phyloP scores from a whole-genome alignment of 2,329 filamentous ascomycete species.

The Volutella citrinella region DNA sequence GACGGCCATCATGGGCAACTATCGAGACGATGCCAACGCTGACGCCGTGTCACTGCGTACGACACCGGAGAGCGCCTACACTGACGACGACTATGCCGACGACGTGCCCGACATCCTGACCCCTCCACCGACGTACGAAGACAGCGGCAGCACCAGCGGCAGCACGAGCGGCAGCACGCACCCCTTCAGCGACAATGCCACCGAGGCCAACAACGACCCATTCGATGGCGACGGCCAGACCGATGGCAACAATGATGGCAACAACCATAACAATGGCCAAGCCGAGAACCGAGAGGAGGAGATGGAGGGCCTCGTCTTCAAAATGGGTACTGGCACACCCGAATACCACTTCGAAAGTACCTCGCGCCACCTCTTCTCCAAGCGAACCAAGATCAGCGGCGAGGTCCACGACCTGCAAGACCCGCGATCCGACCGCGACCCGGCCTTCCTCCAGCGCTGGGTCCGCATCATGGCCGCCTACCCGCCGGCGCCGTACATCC shows the following conservation, averaged over 20 bases:
- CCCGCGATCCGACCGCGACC: constrained; percentile 14
- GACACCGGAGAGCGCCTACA: constrained; percentile 12
- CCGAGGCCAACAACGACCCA: background rate
- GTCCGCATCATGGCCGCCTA: constrained; percentile 8
- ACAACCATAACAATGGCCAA: background rate
- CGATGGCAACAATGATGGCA: background rate
- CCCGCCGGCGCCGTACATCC: constrained; percentile 18
- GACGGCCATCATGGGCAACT: too few species aligned
- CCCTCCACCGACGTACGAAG: too few species aligned
- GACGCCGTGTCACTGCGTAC: constrained; percentile 20
- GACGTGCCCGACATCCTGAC: too few species aligned
- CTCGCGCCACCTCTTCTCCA: constrained; percentile 12
- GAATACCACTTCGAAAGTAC: constrained; percentile 10
- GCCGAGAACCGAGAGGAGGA: accelerated
- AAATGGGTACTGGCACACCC: constrained; percentile 3
- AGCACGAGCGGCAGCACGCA: too few species aligned
- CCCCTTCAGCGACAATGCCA: constrained; percentile 2
- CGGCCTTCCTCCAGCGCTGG: constrained; percentile 12
- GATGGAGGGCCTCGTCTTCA: too few species aligned
- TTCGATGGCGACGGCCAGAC: background rate
- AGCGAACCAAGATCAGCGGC: constrained; percentile 14
- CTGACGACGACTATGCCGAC: too few species aligned
- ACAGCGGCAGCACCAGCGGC: too few species aligned
- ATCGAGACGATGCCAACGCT: constrained; percentile 15
- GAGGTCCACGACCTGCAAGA: constrained; percentile 15